A percentile compares a stretch with the other conserved stretches of the same genome.
Conservation (phyloP, 2,329 filamentous ascomycete genomes). For the Calycina herbarum region DNA sequence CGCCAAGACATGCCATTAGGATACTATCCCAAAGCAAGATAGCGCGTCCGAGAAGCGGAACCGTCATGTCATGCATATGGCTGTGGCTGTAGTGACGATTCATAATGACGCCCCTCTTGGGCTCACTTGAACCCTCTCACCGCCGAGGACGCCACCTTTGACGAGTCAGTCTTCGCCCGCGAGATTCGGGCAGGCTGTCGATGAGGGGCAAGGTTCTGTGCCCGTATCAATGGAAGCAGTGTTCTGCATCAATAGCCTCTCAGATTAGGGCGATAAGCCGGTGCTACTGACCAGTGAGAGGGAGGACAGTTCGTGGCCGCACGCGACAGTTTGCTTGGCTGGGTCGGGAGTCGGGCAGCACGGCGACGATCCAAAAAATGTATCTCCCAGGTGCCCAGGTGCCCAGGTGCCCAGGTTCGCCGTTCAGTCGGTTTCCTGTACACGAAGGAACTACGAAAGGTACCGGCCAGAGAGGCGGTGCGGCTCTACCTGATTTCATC, state of each 20-base stretch:
- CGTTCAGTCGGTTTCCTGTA: no score
- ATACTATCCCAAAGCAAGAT: constrained; percentile 11
- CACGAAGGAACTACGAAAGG: not conserved
- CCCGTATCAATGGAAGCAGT: not conserved
- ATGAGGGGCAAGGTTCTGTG: not conserved
- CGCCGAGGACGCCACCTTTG: not conserved
- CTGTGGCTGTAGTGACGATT: constrained; percentile 1
- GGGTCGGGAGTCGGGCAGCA: not conserved
- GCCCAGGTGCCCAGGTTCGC: not conserved
- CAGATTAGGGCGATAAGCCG: constrained; percentile 1
- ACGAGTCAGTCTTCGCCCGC: not conserved
- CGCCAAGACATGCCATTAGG: constrained; percentile 10
- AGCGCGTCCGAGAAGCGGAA: constrained; percentile 10
- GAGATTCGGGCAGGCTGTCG: not conserved
- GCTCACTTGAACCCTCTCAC: not conserved
- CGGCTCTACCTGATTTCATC: not conserved
- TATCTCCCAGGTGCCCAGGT: not conserved
- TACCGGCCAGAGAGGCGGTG: not conserved
- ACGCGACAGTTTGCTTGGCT: not conserved
- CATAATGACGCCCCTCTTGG: constrained; percentile 6
- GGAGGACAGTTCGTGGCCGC: not conserved
- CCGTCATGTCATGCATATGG: constrained; percentile 13
- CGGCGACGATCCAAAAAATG: not conserved
- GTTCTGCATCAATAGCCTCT: not conserved
- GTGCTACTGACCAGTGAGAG: not conserved